Evolutionary conservation across 2,329 filamentous ascomycete genomes (phyloP).

Genomic region (Ceratocystis variospora): DNA sequence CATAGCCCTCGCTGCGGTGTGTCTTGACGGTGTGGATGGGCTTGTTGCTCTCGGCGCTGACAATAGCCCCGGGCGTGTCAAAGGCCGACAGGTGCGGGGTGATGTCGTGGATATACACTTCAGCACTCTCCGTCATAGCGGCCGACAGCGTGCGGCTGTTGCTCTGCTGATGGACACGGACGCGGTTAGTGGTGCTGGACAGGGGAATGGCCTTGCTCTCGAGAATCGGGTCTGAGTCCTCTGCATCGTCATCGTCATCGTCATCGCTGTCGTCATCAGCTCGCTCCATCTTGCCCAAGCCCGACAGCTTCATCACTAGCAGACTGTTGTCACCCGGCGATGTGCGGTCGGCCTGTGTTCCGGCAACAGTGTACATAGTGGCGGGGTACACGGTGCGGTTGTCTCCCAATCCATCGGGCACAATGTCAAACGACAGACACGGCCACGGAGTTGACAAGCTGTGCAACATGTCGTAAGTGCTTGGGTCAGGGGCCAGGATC

Average conservation of each 20-base stretch:
- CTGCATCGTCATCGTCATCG: slow-evolving; percentile 55
- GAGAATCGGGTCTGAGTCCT: slow-evolving; percentile 73
- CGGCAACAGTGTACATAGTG: slow-evolving; percentile 86
- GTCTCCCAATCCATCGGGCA: slow-evolving; percentile 74
- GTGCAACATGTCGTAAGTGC: slow-evolving; percentile 97
- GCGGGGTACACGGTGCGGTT: slow-evolving; percentile 86
- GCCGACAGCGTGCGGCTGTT: slow-evolving; percentile 72
- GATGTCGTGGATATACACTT: slow-evolving; percentile 88
- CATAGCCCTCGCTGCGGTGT: slow-evolving; percentile 90
- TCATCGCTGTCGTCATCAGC: slow-evolving; percentile 50
- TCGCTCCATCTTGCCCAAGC: slow-evolving; percentile 73
- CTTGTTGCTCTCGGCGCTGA: slow-evolving; percentile 75
- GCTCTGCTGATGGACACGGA: slow-evolving; percentile 74
- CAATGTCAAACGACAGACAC: slow-evolving; percentile 87
- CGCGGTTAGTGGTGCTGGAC: slow-evolving; percentile 79
- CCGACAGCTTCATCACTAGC: slow-evolving; percentile 92
- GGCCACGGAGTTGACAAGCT: slow-evolving; percentile 90
- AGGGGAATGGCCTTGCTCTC: slow-evolving; percentile 84
- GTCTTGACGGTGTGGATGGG: slow-evolving; percentile 75
- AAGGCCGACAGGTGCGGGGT: slow-evolving; percentile 80
- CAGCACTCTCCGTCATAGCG: slow-evolving; percentile 77
- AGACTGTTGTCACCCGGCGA: slow-evolving; percentile 78
- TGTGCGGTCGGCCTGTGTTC: slow-evolving; percentile 73
- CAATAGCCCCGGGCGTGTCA: slow-evolving; percentile 69
- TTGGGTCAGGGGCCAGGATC: slow-evolving; percentile 76